Conservation (phyloP, 2,329 filamentous ascomycete genomes). For the Sporothrix schenckii region DNA sequence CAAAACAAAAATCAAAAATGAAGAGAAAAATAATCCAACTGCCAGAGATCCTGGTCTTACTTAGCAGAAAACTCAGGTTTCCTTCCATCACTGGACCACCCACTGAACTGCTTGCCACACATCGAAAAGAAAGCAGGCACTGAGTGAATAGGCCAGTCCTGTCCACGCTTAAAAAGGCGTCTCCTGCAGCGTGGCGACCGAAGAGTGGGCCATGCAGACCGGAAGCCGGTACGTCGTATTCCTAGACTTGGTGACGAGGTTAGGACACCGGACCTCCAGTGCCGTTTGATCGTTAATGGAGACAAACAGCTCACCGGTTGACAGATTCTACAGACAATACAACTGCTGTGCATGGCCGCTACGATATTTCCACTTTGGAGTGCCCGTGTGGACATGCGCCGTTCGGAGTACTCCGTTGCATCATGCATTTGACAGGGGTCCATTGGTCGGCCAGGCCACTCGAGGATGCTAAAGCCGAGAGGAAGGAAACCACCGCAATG, state of each 20-base stretch:
- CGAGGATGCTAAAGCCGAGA: constrained; percentile 9
- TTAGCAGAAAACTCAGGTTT: too few relatives aligned
- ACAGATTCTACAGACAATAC: background rate
- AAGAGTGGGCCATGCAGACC: constrained; percentile 11
- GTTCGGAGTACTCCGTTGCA: background rate
- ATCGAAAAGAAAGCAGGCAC: background rate
- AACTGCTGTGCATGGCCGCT: background rate
- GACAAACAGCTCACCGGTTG: constrained; percentile 19
- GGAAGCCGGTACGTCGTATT: constrained; percentile 20
- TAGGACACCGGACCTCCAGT: too few relatives aligned
- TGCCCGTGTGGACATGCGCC: background rate
- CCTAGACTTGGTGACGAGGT: constrained; percentile 8
- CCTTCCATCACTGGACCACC: background rate
- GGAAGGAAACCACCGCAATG: background rate
- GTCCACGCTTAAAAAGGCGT: constrained; percentile 18
- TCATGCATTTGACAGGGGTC: background rate
- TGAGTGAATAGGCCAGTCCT: background rate
- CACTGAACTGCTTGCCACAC: background rate
- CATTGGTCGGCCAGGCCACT: too few relatives aligned
- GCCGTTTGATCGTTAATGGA: background rate
- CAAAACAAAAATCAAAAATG: background rate
- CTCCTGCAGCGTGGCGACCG: background rate
- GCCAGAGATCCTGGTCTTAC: too few relatives aligned
- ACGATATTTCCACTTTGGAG: background rate
- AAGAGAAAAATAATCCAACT: background rate